These are phyloP conservation scores for Parasitella parasitica DNA, from an alignment of 371 early-diverging fungal species.

Conservation along the genomic window DNA sequence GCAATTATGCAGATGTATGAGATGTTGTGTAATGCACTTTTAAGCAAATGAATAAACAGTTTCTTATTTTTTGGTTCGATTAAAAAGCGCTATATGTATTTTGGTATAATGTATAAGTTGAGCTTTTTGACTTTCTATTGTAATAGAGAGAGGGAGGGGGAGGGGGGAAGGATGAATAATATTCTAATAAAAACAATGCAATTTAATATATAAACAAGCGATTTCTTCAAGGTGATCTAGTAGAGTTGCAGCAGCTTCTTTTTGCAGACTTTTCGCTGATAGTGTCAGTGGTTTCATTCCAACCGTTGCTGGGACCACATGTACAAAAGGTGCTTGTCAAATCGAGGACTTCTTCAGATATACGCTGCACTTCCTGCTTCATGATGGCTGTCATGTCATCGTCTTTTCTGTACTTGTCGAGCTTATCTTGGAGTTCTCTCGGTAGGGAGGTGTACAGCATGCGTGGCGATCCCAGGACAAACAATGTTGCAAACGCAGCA, in stretches of 20 bases:
- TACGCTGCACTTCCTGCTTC: slow-evolving; percentile 26
- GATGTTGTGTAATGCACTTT: no score
- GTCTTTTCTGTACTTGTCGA: slow-evolving; percentile 20
- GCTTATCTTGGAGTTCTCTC: slow-evolving; percentile 23
- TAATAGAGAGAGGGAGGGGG: neutral
- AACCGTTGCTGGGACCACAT: slow-evolving; percentile 23
- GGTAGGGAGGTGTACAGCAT: slow-evolving; percentile 32
- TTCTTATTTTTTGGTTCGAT: no score
- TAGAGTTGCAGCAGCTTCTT: slow-evolving; percentile 2
- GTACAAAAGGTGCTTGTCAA: slow-evolving; percentile 31
- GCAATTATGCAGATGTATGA: no score
- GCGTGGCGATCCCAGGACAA: slow-evolving; percentile 30
- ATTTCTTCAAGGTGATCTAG: neutral
- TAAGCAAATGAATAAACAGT: no score
- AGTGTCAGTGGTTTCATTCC: neutral
- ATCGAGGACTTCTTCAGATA: slow-evolving; percentile 29
- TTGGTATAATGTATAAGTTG: no score
- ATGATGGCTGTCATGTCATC: slow-evolving; percentile 22
- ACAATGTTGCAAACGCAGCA: slow-evolving; percentile 37
- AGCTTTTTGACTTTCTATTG: neutral
- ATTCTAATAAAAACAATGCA: no score
- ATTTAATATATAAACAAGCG: neutral
- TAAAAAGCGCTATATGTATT: no score
- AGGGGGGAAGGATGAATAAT: neutral
- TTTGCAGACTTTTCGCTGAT: neutral